These are phyloP conservation scores for Nymphaea colorata DNA, from an alignment of 164 flowering plant genomes.

Conservation along the genomic window DNA sequence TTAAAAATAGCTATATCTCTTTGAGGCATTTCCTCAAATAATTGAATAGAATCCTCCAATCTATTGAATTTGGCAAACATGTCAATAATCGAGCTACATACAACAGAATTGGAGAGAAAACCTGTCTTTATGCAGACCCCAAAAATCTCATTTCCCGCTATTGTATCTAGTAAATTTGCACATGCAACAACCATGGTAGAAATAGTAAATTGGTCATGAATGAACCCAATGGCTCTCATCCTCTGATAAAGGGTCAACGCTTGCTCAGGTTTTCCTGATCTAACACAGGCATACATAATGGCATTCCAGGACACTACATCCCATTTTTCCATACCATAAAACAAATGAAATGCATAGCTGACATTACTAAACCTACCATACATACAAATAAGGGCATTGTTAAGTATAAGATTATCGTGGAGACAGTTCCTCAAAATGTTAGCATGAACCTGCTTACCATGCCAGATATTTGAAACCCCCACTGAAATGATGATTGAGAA, in stretches of 20 bases:
- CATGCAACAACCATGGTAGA: conserved; percentile 35
- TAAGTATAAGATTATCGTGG: conserved; percentile 23
- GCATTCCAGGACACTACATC: conserved; percentile 47
- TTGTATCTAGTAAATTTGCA: conserved; percentile 30
- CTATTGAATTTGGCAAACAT: conserved; percentile 67
- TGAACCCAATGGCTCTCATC: conserved; percentile 19
- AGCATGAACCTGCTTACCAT: conserved; percentile 39
- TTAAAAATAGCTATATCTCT: conserved; percentile 42
- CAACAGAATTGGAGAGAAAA: conserved; percentile 41
- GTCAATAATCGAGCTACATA: conserved; percentile 60
- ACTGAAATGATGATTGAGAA: conserved; percentile 23
- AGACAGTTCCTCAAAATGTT: conserved; percentile 20
- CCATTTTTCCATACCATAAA: conserved; percentile 26
- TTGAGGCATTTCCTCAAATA: conserved; percentile 30
- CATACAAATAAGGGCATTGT: conserved; percentile 40
- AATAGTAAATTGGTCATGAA: conserved; percentile 38
- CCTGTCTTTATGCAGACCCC: conserved; percentile 42
- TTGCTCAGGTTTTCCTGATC: conserved; percentile 15
- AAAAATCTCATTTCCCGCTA: conserved; percentile 47
- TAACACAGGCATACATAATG: conserved; percentile 24
- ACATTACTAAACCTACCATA: conserved; percentile 34
- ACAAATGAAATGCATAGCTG: conserved; percentile 37
- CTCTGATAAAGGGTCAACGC: conserved; percentile 19
- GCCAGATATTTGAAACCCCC: conserved; percentile 9
- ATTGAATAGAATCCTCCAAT: conserved; percentile 35